These are phyloP conservation scores for Tirmania nivea DNA, from an alignment of 495 filamentous ascomycete species.

Conservation along the genomic window DNA sequence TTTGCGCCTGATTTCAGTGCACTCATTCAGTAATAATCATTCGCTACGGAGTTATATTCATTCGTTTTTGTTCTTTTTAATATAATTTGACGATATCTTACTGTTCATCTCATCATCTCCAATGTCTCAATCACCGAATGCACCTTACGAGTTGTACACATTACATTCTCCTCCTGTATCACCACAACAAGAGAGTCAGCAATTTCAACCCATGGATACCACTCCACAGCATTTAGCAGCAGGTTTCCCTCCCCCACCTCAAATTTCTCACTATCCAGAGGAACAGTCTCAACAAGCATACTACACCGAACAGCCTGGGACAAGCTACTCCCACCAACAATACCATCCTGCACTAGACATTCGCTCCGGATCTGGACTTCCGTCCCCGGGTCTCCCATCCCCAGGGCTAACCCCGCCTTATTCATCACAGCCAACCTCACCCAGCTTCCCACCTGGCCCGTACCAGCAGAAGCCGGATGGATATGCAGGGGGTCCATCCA, in stretches of 20 bases:
- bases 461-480: neutral
- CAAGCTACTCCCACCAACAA: slow-evolving; percentile 6
- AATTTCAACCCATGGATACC: neutral
- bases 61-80: too few relatives aligned
- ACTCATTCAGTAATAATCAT: too few relatives aligned
- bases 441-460: neutral
- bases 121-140: too few relatives aligned
- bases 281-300: neutral
- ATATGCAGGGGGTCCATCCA: neutral
- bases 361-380: slow-evolving; percentile 4
- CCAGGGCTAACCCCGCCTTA: neutral
- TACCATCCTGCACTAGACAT: slow-evolving; percentile 7
- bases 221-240: neutral
- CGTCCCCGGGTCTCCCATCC: slow-evolving; percentile 3
- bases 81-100: too few relatives aligned
- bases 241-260: slow-evolving; percentile 5
- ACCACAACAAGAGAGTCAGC: neutral
- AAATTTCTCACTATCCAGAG: slow-evolving; percentile 3
- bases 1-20: too few relatives aligned
- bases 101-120: too few relatives aligned
- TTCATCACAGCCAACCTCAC: neutral
- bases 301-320: slow-evolving; percentile 1
- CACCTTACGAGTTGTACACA: neutral
- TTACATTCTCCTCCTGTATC: neutral
- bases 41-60: too few relatives aligned